Conservation (phyloP, 768 basidiomycete genomes). For the Amanita rimosa region DNA sequence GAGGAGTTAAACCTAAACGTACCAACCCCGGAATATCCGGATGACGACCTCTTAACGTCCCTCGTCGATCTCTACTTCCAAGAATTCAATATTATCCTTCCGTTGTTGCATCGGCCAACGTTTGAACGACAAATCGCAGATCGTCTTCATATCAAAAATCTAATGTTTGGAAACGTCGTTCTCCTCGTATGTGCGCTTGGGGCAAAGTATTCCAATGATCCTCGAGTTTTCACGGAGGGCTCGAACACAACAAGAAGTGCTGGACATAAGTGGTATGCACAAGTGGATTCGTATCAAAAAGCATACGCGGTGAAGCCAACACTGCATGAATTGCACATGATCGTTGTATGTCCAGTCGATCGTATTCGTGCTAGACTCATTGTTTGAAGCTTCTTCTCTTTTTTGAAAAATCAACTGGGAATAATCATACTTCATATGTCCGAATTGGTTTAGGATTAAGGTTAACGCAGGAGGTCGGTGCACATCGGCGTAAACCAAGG, state of each 20-base stretch:
- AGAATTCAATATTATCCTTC: conserved; percentile 39
- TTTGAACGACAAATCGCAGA: conserved; percentile 43
- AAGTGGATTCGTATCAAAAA: conserved; percentile 52
- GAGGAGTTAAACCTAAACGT: conserved; percentile 13
- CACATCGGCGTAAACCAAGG: conserved; percentile 35
- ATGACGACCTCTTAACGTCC: conserved; percentile 34
- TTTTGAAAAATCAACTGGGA: conserved; percentile 36
- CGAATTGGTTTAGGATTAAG: conserved; percentile 56
- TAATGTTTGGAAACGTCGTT: conserved; percentile 37
- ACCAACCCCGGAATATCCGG: conserved; percentile 33
- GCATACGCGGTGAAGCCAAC: conserved; percentile 46
- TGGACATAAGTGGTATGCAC: conserved; percentile 59
- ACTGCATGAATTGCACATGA: conserved; percentile 64
- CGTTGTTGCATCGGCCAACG: conserved; percentile 63
- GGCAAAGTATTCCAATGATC: conserved; percentile 47
- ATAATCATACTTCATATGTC: conserved; percentile 49
- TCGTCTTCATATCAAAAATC: conserved; percentile 37
- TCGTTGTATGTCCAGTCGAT: conserved; percentile 34
- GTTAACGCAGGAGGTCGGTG: conserved; percentile 65
- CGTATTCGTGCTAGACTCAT: neutral
- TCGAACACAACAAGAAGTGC: conserved; percentile 30
- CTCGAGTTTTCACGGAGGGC: conserved; percentile 38
- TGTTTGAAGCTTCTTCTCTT: conserved; percentile 31
- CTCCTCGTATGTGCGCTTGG: conserved; percentile 61
- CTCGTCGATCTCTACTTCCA: conserved; percentile 61